Evolutionary conservation across 768 basidiomycete species (phyloP), one percentile per base, ranked within the genome.

Genomic region (Leccinum aurantiacum): DNA sequence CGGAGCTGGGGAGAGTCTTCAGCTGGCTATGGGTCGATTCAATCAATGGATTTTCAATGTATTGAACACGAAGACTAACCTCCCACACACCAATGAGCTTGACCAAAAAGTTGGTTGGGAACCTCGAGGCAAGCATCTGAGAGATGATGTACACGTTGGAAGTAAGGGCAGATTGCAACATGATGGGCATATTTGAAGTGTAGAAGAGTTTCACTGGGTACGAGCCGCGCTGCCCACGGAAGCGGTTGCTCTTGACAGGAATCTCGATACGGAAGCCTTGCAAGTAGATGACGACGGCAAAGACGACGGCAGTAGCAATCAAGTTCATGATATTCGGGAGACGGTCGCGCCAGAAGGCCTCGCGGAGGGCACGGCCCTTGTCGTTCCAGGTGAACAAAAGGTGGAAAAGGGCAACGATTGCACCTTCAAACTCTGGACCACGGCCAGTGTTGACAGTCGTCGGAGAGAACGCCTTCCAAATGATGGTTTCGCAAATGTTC

Each of bases 171-270:
- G 85, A 88, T 78, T 98, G 92, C 61, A 98, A 85, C 96, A 99
- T 99, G 81, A 99, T 98, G 59, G 96, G 96, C 96, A 98, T 99
- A 80, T 98, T 99, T 48, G 87, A 90, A 15, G 97, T 98, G 78
- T 98, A 99, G 80, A 99, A 98, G 38, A 98, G 86, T 79, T 98
- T 98, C 80, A 99, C 84, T 54, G 97, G 97, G 80, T 98, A 98
- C 14, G 86, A 84, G 46, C 93, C 95, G 31, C 95, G 84, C 75
- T 98, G 95, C n/a, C 97, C 97, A 59, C 95, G 84, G 88, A 95
- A 93, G 65, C 87, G 85, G 81, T 92, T 95, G 79, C 88, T 90
- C 84, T 98, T 98, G 73, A 98, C 93, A 8, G 95, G 96, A 72
- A 98, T 98, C 74, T 98, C 96, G 63, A 98, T 91, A 61, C 96